Percentiles rank a stretch among this genome's conserved stretches.
phyloP scores from a whole-genome alignment of 441 rosid species.

The Euphorbia celastroides region DNA sequence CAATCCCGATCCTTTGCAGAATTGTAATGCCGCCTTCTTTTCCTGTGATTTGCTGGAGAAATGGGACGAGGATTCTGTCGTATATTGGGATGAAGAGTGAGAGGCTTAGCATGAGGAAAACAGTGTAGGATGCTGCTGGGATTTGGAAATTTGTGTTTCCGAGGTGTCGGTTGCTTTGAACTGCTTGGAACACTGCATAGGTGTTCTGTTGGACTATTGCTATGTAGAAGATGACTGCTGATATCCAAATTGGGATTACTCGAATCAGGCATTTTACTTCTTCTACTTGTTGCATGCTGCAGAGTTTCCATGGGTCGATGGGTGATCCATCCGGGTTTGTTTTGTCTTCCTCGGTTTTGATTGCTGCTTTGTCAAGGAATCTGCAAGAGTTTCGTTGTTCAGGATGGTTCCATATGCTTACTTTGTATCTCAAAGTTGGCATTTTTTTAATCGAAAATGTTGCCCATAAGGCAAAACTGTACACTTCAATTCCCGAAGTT shows the following conservation, averaged over 20 bases:
- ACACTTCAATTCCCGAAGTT: no score
- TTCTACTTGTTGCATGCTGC: conserved; percentile 82
- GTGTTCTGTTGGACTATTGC: conserved; percentile 56
- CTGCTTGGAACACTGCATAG: conserved; percentile 67
- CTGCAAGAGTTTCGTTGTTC: background rate
- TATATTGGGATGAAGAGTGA: conserved; percentile 60
- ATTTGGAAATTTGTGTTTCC: conserved; percentile 42
- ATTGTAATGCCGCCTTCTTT: conserved; percentile 63
- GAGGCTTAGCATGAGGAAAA: conserved; percentile 62
- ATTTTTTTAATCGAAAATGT: no score
- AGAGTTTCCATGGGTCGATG: conserved; percentile 60
- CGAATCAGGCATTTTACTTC: conserved; percentile 66
- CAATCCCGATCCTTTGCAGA: conserved; percentile 68
- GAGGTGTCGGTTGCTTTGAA: conserved; percentile 53
- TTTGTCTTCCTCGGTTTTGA: conserved; percentile 39
- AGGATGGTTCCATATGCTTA: no score
- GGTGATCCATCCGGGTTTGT: conserved; percentile 58
- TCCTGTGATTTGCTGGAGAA: conserved; percentile 44
- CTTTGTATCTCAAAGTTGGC: no score
- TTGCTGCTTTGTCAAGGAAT: conserved; percentile 66
- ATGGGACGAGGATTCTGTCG: conserved; percentile 54
- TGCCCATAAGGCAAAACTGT: no score
- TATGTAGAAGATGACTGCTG: conserved; percentile 41
- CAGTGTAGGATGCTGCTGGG: conserved; percentile 68
- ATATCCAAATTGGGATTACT: conserved; percentile 62